These are phyloP conservation scores for Sordariomycetes sp. DNA, from an alignment of 2,329 filamentous ascomycete species.

Conservation along the genomic window DNA sequence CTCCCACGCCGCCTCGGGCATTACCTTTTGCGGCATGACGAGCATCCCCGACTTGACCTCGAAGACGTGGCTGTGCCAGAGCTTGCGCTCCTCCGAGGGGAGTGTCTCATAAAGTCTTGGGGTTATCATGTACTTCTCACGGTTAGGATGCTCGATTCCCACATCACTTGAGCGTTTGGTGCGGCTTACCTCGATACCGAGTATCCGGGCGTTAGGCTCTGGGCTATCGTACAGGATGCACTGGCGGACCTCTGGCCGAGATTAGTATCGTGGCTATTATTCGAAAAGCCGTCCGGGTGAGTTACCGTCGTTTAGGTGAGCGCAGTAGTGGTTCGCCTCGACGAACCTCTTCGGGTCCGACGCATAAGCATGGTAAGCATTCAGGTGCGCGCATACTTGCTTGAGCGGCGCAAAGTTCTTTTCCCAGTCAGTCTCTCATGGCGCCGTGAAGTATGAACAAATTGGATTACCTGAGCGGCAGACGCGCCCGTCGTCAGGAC, in stretches of 20 bases:
- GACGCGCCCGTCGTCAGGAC: conserved; percentile 48
- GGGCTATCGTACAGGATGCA: conserved; percentile 74
- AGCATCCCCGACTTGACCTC: conserved; percentile 71
- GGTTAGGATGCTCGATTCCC: too few species aligned
- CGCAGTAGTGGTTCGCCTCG: conserved; percentile 71
- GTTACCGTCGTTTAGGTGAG: conserved; percentile 41
- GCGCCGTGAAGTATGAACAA: not conserved
- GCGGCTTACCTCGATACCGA: conserved; percentile 50
- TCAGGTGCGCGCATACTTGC: conserved; percentile 68
- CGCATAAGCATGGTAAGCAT: conserved; percentile 80
- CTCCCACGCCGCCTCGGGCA: conserved; percentile 57
- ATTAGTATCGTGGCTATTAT: not conserved
- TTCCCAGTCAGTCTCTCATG: not conserved
- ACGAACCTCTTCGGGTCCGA: conserved; percentile 55
- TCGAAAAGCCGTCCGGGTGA: not conserved
- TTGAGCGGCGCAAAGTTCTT: conserved; percentile 59
- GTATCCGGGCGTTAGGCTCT: conserved; percentile 53
- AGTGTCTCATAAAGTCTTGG: conserved; percentile 54
- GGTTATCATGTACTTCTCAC: conserved; percentile 58
- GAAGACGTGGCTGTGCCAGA: conserved; percentile 69
- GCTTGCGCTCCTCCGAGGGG: conserved; percentile 49
- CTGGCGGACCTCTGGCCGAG: conserved; percentile 59
- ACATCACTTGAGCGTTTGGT: too few species aligned
- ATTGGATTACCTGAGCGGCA: conserved; percentile 33
- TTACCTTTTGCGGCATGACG: conserved; percentile 53